Base-by-base conservation (phyloP, 108 stramenopile genomes). In the Cyclostephanos tholiformis region DNA sequence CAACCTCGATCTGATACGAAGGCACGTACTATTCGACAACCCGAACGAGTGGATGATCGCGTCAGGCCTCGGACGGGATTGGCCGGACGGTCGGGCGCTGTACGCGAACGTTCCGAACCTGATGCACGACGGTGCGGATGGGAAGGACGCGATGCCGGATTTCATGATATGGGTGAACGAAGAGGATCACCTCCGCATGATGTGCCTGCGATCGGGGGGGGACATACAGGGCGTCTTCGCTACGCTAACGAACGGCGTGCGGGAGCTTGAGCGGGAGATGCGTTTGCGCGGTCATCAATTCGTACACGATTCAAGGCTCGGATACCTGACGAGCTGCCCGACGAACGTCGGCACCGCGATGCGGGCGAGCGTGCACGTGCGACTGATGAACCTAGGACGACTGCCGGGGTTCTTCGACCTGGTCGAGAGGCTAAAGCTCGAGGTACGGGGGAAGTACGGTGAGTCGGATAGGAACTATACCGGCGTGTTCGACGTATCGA, bases 81-180 rank as follows among this genome's bases (percentile, higher is more conserved):
- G 95, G 95, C 95, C 95, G 13, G 92, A 96, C 62, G 94, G 84
- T 6, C 78, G 95, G 55, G 95, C 90, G 13, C 77, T 95, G 23
- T 96, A 88, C 66, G 71, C 82, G 49, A 82, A 83, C 38, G 84
- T 81, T 32, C 46, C 72, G 4, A 14, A 46, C 44, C 44, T 46
- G 13, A 14, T 3, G 13, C 14, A 16, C 44, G 44, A 46, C 44
- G 44, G 14, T 14, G 44, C 65, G 65, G 44, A 90, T 53, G 27
- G 72, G 19, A 30, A 50, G 30, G 38, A 13, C 23, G 44, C 91
- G 64, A 89, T 80, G 64, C 89, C 94, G 9, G 85, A 88, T 58
- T 89, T 95, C 48, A 86, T 97, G 72, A 89, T 95, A 46, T 97
- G 96, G 96, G 77, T 91, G 53, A 95, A 95, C 79, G 89, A 91